These are phyloP conservation scores for Cenchrus americanus DNA, from an alignment of 176 grass and related monocot genomes.

Conservation along the genomic window DNA sequence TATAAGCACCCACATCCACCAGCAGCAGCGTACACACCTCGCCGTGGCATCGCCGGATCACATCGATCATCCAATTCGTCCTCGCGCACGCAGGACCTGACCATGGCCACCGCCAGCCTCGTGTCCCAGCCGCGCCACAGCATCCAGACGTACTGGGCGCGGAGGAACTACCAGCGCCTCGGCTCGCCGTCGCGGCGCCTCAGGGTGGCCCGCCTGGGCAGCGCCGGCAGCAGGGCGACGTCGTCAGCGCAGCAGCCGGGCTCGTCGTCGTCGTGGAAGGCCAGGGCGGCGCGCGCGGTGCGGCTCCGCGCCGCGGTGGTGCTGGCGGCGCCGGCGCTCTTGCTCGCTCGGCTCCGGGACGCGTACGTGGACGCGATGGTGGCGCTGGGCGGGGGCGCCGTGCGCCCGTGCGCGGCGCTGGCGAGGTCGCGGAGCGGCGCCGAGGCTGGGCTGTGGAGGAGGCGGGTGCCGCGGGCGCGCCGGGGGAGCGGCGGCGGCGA, in stretches of 20 bases:
- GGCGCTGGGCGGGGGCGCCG: conserved; percentile 39
- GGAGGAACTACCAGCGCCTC: conserved; percentile 57
- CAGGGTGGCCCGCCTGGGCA: conserved; percentile 42
- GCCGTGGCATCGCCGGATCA: not conserved
- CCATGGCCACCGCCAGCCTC: conserved; percentile 58
- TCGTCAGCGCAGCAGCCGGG: not conserved
- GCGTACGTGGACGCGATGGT: conserved; percentile 62
- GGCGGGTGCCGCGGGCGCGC: conserved; percentile 46
- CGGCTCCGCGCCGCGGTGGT: conserved; percentile 23
- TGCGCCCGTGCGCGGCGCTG: conserved; percentile 35
- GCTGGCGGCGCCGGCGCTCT: conserved; percentile 37
- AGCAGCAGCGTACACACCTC: not conserved
- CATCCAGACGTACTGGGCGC: conserved; percentile 59
- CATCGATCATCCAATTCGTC: not conserved
- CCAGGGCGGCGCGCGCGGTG: not conserved
- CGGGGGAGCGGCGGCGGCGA: conserved; percentile 28
- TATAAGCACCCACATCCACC: not conserved
- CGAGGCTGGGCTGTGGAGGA: conserved; percentile 42
- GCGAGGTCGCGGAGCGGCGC: conserved; percentile 30
- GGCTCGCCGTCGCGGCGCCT: conserved; percentile 51
- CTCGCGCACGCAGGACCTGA: not conserved
- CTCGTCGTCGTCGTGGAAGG: not conserved
- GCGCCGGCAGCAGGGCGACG: not conserved
- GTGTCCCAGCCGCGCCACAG: conserved; percentile 43
- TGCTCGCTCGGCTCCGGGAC: conserved; percentile 46